Evolutionary conservation across 2,329 filamentous ascomycete genomes (phyloP).

Genomic region (Fusarium sp.): DNA sequence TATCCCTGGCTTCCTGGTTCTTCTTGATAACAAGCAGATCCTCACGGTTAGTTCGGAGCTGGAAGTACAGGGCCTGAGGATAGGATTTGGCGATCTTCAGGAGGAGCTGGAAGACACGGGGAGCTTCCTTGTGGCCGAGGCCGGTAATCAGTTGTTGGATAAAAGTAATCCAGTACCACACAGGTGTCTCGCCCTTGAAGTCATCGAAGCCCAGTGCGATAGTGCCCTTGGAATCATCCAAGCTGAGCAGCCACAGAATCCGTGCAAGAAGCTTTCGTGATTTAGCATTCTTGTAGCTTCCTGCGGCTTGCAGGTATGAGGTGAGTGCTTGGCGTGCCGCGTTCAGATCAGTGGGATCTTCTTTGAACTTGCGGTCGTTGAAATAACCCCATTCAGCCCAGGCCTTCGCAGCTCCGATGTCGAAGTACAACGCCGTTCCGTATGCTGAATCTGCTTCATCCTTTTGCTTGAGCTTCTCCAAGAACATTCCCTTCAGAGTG

Average conservation of each 20-base stretch:
- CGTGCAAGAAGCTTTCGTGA: constrained; percentile 92
- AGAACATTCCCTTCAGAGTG: constrained; percentile 98
- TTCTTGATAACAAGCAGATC: constrained; percentile 95
- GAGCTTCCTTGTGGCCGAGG: constrained; percentile 89
- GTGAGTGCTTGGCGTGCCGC: constrained; percentile 92
- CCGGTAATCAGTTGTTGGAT: constrained; percentile 96
- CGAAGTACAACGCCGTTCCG: constrained; percentile 94
- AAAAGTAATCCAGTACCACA: constrained; percentile 99
- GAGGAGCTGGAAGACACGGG: constrained; percentile 85
- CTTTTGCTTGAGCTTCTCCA: constrained; percentile 91
- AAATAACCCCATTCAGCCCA: constrained; percentile 99
- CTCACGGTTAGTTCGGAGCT: constrained; percentile 91
- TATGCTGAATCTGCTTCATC: constrained; percentile 94
- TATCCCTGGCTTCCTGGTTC: constrained; percentile 81
- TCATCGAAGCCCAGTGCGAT: constrained; percentile 91
- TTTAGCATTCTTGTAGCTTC: constrained; percentile 97
- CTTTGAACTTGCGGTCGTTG: constrained; percentile 96
- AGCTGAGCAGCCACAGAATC: constrained; percentile 93
- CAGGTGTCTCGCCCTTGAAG: constrained; percentile 96
- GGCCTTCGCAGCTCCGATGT: constrained; percentile 93
- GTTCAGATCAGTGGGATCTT: constrained; percentile 83
- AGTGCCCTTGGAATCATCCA: constrained; percentile 87
- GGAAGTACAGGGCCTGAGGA: constrained; percentile 95
- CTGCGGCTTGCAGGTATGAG: constrained; percentile 95
- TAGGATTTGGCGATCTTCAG: constrained; percentile 96